These are phyloP conservation scores for Backusella tarrabulga DNA, from an alignment of 192 early-diverging fungal species.

Conservation along the genomic window DNA sequence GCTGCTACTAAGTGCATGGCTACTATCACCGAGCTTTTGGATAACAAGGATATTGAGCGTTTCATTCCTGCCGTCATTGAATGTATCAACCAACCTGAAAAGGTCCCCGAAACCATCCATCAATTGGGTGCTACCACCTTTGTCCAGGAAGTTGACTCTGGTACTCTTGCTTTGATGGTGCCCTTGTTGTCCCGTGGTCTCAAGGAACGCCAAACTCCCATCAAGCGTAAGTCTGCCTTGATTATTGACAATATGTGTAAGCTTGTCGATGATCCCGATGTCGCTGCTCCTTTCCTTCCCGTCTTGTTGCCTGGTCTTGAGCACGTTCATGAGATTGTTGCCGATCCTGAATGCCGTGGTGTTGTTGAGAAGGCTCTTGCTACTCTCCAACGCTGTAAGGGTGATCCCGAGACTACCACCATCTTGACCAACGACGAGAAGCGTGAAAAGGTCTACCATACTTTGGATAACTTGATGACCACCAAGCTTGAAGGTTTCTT, in stretches of 20 bases:
- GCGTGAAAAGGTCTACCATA: slow-evolving; percentile 44
- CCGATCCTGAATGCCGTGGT: slow-evolving; percentile 75
- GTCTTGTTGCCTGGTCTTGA: slow-evolving; percentile 75
- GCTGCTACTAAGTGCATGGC: slow-evolving; percentile 67
- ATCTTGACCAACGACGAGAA: slow-evolving; percentile 49
- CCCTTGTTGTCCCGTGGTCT: slow-evolving; percentile 73
- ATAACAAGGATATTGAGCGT: slow-evolving; percentile 78
- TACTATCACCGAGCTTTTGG: slow-evolving; percentile 64
- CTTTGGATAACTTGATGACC: slow-evolving; percentile 50
- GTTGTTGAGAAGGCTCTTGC: slow-evolving; percentile 65
- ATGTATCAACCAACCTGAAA: slow-evolving; percentile 77
- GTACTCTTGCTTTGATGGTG: slow-evolving; percentile 79
- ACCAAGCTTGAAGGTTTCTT: slow-evolving; percentile 54
- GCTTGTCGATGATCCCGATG: slow-evolving; percentile 79
- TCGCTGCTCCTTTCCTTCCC: slow-evolving; percentile 78
- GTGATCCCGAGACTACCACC: slow-evolving; percentile 40
- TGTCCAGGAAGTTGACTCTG: slow-evolving; percentile 73
- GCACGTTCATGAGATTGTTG: slow-evolving; percentile 70
- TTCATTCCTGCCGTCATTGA: slow-evolving; percentile 74
- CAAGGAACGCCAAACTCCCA: slow-evolving; percentile 64
- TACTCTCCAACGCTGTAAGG: slow-evolving; percentile 62
- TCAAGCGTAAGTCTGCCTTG: slow-evolving; percentile 74
- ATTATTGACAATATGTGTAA: slow-evolving; percentile 94
- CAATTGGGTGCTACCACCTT: slow-evolving; percentile 81
- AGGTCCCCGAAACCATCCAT: slow-evolving; percentile 76